Base-by-base conservation (phyloP, 176 grass and related monocot genomes). In the Rhipidocladum racemiflorum region DNA sequence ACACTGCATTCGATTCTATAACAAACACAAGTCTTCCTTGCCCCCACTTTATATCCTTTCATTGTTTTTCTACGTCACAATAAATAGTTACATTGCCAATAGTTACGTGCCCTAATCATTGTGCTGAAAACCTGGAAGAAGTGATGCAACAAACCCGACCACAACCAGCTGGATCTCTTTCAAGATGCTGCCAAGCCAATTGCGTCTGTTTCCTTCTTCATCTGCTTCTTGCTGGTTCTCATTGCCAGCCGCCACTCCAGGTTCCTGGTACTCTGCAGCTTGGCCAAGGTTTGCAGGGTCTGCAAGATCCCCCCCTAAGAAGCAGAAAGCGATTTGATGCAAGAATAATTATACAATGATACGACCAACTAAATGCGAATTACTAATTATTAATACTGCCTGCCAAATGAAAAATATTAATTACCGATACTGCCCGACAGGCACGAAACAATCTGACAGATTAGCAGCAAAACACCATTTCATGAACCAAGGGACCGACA, bases 61-160 rank as follows among this genome's bases (percentile, higher is more conserved):
- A 14, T 28, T 21, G 30, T 84, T 34, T 74, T 53, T 70, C 71
- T 72, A 77, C 53, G 11, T 82, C 83, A 78, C 83, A 72, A 83
- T 72, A 72, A 72, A 49, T 45, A 86, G 38, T 74, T 78, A 82
- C 65, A 82, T 55, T 74, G 60, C 56, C 30, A 39, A 29, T 65
- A 46, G 24, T 57, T 9, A 23, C 4, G 36, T 27, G 45, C 14
- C 39, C 87, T 95, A 99, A 79, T 95, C 91, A 63, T 99, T 83
- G 72, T 95, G 84, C 76, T 90, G 90, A 76, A 91, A 91, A 13
- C 92, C 96, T 62, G 92, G 96, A 71, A 99, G 86, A 91, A 99
- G 92, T 9, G 96, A 99, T 17, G 91, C 79, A 65, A 99, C 72
- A 60, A 99, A 99, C 27, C 90, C 96, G 61, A 95, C 84, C 73